Evolutionary conservation across 176 grass and related monocot species (phyloP), one percentile per base, ranked within the genome.

Genomic region (Triticum dicoccoides): DNA sequence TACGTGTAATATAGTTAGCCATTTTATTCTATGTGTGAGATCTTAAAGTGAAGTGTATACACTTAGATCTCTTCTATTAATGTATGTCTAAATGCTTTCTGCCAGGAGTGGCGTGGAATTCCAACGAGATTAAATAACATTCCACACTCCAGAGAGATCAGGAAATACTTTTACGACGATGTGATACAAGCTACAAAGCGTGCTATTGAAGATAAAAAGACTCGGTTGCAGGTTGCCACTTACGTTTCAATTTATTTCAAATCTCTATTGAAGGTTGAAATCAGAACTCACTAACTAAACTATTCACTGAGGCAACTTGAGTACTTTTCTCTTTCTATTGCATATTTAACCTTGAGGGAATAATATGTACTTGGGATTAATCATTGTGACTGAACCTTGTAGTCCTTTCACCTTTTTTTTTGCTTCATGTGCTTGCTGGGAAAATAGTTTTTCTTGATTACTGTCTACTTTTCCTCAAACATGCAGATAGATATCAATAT

Each of bases 101-200:
- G 56, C 25, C 81, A 98, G 96, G 86, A 88, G 29, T 98, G 88
- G 84, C 85, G 93, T 79, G 96, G 96, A 80, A 95, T 98, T 92
- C 96, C 96, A 49, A 98, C 96, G 20, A 95, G 88, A 82, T 89
- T 98, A 87, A 95, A 98, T 81, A 98, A 95, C 88, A 94, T 94
- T 85, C 96, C 96, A 78, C 96, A 98, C 83, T 98, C 96, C n/a
- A 93, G 90, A 69, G 96, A 98, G 85, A 98, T 98, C 70, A 90
- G 96, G 74, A 84, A 90, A 87, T 98, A 98, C 29, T 98, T 98
- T 41, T 98, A 98, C 65, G 75, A 86, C 1, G 96, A 98, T 89
- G 83, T 98, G 82, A 29, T 85, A 65, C 66, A 82, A 81, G 87
- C 91, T 84, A 95, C 93, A 65, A 91, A 78, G 73, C 86, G n/a